phyloP scores from a whole-genome alignment of 805 yeast species.

The Hanseniaspora vineae region DNA sequence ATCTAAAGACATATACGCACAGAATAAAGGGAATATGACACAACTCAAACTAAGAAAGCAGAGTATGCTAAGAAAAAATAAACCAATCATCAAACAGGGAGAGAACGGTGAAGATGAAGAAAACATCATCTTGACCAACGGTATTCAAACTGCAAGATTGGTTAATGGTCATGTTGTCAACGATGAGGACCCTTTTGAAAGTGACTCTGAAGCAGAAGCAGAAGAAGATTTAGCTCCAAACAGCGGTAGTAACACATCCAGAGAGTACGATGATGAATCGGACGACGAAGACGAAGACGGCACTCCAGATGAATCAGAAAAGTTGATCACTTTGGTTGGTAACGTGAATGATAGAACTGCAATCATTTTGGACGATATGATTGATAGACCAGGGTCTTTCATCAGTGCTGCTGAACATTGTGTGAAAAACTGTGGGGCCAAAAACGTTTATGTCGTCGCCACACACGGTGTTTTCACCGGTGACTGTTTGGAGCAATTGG shows the following conservation, averaged over 20 bases:
- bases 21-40: constrained; percentile 25
- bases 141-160: constrained; percentile 89
- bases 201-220: constrained; percentile 17
- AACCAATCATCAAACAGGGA: constrained; percentile 28
- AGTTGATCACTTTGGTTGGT: constrained; percentile 90
- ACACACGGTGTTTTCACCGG: constrained; percentile 94
- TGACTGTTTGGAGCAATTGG: constrained; percentile 68
- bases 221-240: constrained; percentile 22
- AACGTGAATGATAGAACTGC: constrained; percentile 89
- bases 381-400: constrained; percentile 87
- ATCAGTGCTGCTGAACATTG: constrained; percentile 98
- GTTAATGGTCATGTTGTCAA: constrained; percentile 95
- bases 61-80: constrained; percentile 33
- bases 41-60: constrained; percentile 31
- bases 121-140: constrained; percentile 57
- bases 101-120: constrained; percentile 45
- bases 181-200: constrained; percentile 35
- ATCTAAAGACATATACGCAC: constrained; percentile 46
- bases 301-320: constrained; percentile 42
- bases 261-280: constrained; percentile 39
- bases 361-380: constrained; percentile 90
- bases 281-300: constrained; percentile 78
- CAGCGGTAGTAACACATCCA: constrained; percentile 11
- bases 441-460: constrained; percentile 76
- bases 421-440: constrained; percentile 92